Percentiles rank a stretch among this genome's conserved stretches.
Evolutionary conservation across 306 rosid genomes (phyloP).

Genomic region (Cucumis cinereus): DNA sequence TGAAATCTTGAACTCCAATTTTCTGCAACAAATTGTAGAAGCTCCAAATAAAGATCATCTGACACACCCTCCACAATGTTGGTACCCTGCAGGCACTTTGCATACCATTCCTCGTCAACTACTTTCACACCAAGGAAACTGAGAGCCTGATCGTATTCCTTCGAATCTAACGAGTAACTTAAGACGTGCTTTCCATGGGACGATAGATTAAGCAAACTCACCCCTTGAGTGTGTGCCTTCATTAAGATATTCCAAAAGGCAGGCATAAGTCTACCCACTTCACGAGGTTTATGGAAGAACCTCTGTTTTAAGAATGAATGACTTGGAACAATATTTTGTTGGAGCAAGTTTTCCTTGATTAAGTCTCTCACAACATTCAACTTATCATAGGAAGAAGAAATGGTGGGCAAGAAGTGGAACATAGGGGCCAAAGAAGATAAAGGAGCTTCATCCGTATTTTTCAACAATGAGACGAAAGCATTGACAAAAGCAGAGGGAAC

Average conservation of each 20-base stretch:
- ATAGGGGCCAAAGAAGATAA: constrained; percentile 23
- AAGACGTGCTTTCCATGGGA: constrained; percentile 42
- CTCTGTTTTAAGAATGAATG: constrained; percentile 40
- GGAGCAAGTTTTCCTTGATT: constrained; percentile 27
- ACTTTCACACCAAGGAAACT: constrained; percentile 33
- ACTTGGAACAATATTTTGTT: constrained; percentile 41
- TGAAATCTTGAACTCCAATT: constrained; percentile 22
- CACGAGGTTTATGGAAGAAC: constrained; percentile 46
- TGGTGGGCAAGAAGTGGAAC: constrained; percentile 45
- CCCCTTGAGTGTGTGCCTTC: constrained; percentile 24
- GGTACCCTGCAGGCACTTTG: constrained; percentile 49
- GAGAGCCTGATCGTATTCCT: constrained; percentile 26
- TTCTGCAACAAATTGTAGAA: constrained; percentile 35
- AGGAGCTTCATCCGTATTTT: constrained; percentile 22
- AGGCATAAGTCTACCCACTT: constrained; percentile 49
- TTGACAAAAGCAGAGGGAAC: constrained; percentile 47
- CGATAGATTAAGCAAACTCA: constrained; percentile 29
- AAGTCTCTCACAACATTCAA: constrained; percentile 39
- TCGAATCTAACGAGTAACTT: constrained; percentile 36
- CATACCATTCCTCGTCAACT: constrained; percentile 49
- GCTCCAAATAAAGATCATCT: constrained; percentile 35
- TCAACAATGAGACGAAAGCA: constrained; percentile 46
- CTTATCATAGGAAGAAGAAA: constrained; percentile 19
- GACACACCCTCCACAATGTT: constrained; percentile 39
- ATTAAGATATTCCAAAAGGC: constrained; percentile 41